Base-by-base conservation (phyloP, 2,329 filamentous ascomycete species). In the Pseudocercospora ulei region DNA sequence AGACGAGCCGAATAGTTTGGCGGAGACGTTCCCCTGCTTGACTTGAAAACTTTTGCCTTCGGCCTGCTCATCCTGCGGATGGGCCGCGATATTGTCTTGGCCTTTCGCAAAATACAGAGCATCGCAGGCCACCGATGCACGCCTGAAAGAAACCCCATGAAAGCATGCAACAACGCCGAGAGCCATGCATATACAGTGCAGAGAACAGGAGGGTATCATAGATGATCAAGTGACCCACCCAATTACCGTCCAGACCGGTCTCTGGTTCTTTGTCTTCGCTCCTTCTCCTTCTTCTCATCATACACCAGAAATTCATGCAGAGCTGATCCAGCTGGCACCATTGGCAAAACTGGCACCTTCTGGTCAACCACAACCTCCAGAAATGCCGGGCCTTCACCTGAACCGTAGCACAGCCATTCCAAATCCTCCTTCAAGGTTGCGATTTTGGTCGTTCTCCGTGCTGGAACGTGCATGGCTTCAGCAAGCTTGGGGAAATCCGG, bases 401-500 rank as follows among this genome's bases (percentile, higher is more conserved):
- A 60, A 12, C 54, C 57, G 34, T 86, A 74, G 53, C 96, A 82
- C 60, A 96, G 73, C 85, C 90, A 95, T 65, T 81, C 76, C 48
- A 98, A 70, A 55, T 75, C 78, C 30, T 80, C 80, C 41, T 78
- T 72, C 4, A 92, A 73, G 43, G 94, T 86, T 3, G 78, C 78
- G 0, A 85, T 78, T 62, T 83, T 82, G 38, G 71, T 65, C 44
- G 81, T 76, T 45, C 80, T 73, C 39, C 81, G 71, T 41, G 78
- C 76, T 61, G 86, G 79, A 8, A 96, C 73, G 46, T 80, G 78
- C 88, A 96, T 96, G 13, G 88, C 80, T 49, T 95, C 83, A 20
- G 84, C 77, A 30, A 96, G 71, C 69, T 90, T 94, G 65, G 88
- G 82, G 60, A 96, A 96, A 61, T 95, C 78, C n/a, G 88, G 86